Evolutionary conservation across 768 basidiomycete species (phyloP), one percentile per base, ranked within the genome.

Genomic region (Auriculariales sp.): DNA sequence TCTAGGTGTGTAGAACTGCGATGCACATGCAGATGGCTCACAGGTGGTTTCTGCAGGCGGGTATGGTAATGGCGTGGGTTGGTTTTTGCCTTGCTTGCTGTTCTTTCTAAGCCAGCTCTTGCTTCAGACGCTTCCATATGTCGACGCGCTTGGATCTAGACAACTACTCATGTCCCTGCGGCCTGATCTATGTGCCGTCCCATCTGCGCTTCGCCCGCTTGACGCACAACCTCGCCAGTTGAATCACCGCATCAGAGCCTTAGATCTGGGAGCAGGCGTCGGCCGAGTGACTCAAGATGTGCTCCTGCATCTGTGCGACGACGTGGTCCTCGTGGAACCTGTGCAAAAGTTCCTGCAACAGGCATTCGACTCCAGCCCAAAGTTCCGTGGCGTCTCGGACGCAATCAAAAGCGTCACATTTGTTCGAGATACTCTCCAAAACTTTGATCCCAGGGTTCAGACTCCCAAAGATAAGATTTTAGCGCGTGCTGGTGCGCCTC

Each of bases 251-350:
- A 77, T 71, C 25, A 77, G 88, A 39, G 92, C 86, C 0, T 73
- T 99, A 19, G 94, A 99, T 59, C 89, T 92, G 51, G 94, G 86
- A 14, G 92, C 92, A 4, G 94, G 94, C 10, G 82, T 99, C 45
- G 94, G 94, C 10, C 81, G 94, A 48, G 91, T 95, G 25, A 94
- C 92, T 0, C 71, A 78, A 2, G 79, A 86, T 55, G 88, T 92
- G 11, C 78, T 99, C 29, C 75, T 97, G n/a, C 84, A 83, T 57
- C 80, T 97, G 48, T 75, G 92, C 54, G 74, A 80, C 22, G 83
- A 90, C 56, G 89, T 97, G 45, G 80, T 91, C 36, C 76, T 94
- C 49, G 73, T 94, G 50, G 94, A 98, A 63, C 95, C 94, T 3
- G 88, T 91, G 2, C 72, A 72, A 12, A 60, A 74, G 28, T 91